Percentiles rank a stretch among this genome's conserved stretches.
Evolutionary conservation across 2,329 filamentous ascomycete genomes (phyloP).

Genomic region (Fonsecaea pedrosoi): DNA sequence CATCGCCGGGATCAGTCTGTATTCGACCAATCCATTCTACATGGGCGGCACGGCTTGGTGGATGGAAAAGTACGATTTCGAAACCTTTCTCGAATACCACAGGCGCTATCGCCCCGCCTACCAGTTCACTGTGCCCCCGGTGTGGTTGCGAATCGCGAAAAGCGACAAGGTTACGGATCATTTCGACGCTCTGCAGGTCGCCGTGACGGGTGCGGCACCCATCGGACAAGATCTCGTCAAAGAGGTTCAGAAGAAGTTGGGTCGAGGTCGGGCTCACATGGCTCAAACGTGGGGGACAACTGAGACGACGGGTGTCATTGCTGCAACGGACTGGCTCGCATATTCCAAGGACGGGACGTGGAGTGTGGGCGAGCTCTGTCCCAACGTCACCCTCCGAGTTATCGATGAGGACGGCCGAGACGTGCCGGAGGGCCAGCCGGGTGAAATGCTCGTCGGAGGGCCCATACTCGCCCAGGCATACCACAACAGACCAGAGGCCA

Average conservation of each 20-base stretch:
- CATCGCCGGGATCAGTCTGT: background rate
- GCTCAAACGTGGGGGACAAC: slow-evolving; percentile 2
- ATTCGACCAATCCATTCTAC: background rate
- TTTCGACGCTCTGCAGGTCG: background rate
- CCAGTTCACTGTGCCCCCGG: background rate
- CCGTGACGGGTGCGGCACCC: background rate
- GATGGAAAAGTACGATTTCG: slow-evolving; percentile 1
- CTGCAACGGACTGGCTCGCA: background rate
- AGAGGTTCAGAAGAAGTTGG: background rate
- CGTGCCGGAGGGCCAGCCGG: background rate
- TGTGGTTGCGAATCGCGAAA: background rate
- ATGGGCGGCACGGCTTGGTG: slow-evolving; percentile 3
- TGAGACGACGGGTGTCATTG: background rate
- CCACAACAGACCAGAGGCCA: background rate
- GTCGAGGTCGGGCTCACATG: background rate
- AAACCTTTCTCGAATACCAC: background rate
- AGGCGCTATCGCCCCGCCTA: background rate
- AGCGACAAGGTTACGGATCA: slow-evolving; percentile 5
- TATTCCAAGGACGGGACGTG: background rate
- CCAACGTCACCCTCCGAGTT: background rate
- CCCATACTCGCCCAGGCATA: slow-evolving; percentile 1
- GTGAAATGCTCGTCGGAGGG: background rate
- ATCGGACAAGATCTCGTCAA: background rate
- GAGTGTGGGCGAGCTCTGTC: background rate
- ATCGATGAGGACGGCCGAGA: background rate